Conservation (phyloP, 2,329 filamentous ascomycete genomes). For the Trichocomaceae sp. region DNA sequence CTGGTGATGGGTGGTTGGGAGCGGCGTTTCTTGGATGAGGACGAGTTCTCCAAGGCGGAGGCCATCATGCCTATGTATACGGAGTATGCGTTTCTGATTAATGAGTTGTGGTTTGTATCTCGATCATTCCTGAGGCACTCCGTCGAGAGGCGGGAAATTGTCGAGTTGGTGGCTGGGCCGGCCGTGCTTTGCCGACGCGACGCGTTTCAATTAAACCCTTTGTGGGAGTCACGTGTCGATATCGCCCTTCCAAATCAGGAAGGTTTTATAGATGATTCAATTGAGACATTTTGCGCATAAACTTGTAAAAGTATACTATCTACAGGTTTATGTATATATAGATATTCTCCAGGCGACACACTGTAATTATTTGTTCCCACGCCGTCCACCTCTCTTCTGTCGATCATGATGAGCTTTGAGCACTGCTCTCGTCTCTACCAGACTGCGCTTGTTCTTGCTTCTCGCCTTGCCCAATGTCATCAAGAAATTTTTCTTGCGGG, state of each 20-base stretch:
- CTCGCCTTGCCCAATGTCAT: slow-evolving; percentile 98
- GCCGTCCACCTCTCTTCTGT: slow-evolving; percentile 74
- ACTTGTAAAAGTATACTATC: not conserved
- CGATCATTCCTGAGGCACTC: not conserved
- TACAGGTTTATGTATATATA: not conserved
- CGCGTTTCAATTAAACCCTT: slow-evolving; percentile 22
- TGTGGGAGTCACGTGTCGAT: slow-evolving; percentile 13
- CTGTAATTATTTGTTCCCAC: slow-evolving; percentile 56
- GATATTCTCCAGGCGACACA: too few species aligned
- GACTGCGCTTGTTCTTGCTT: slow-evolving; percentile 87
- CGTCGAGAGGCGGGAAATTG: not conserved
- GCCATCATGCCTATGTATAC: not conserved
- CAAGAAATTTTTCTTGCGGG: slow-evolving; percentile 93
- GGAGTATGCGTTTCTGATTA: too few species aligned
- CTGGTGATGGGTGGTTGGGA: slow-evolving; percentile 40
- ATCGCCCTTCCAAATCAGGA: not conserved
- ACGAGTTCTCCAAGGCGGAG: slow-evolving; percentile 2
- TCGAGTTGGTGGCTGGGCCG: slow-evolving; percentile 5
- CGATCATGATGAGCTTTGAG: slow-evolving; percentile 75
- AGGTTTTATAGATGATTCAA: not conserved
- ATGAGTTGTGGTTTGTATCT: not conserved
- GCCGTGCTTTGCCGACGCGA: slow-evolving; percentile 16
- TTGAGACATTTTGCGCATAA: not conserved
- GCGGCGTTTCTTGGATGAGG: slow-evolving; percentile 37
- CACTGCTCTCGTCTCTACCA: slow-evolving; percentile 76